Conservation (phyloP, 1,139 yeast genomes). For the Blastobotrys proliferans region DNA sequence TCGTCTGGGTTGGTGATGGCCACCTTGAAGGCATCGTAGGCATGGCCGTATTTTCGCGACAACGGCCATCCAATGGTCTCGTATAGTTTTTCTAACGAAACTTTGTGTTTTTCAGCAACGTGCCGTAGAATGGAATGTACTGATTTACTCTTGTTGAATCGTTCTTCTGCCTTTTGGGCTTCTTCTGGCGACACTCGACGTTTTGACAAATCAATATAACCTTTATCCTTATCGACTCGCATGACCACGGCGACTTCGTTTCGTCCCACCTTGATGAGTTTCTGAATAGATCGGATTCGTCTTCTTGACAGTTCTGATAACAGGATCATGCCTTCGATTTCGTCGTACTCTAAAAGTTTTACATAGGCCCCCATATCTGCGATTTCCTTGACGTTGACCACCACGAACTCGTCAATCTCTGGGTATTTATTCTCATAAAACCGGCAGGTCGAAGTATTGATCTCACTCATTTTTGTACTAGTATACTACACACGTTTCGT, state of each 20-base stretch:
- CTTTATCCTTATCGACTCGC: conserved; percentile 98
- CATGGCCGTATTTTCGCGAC: conserved; percentile 92
- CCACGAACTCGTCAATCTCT: conserved; percentile 97
- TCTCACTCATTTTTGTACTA: conserved; percentile 31
- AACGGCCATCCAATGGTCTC: conserved; percentile 96
- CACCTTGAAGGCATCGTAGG: conserved; percentile 94
- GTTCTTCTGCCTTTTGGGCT: conserved; percentile 94
- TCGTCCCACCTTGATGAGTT: conserved; percentile 95
- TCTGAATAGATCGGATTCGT: conserved; percentile 97
- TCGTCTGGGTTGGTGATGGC: conserved; percentile 85
- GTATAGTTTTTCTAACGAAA: conserved; percentile 81
- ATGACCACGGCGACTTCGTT: conserved; percentile 98
- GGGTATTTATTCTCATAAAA: conserved; percentile 98
- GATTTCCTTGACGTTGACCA: conserved; percentile 97
- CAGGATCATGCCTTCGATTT: conserved; percentile 97
- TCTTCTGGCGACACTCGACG: conserved; percentile 99
- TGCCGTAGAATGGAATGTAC: conserved; percentile 96
- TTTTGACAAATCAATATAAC: conserved; percentile 94
- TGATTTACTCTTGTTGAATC: conserved; percentile 94
- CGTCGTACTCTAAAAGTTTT: conserved; percentile 91
- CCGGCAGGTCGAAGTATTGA: conserved; percentile 83
- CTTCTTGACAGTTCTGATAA: conserved; percentile 95
- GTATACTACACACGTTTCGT: too few species aligned
- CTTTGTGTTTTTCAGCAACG: conserved; percentile 94
- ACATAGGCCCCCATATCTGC: conserved; percentile 99